phyloP scores from a whole-genome alignment of 2,329 filamentous ascomycete genomes.

The Zopfia rhizophila region DNA sequence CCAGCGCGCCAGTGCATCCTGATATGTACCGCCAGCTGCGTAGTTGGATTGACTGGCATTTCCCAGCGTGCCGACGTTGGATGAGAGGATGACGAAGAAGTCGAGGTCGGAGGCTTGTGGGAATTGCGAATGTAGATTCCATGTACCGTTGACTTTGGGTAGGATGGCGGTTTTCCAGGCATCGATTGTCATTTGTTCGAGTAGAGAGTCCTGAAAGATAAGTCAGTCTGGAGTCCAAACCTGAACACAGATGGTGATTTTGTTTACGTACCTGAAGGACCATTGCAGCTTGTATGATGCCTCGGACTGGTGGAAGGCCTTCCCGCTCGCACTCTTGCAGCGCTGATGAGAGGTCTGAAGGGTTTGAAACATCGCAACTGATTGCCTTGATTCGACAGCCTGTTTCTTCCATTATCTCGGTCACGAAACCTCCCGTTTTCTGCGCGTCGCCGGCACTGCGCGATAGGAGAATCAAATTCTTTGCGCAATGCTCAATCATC shows the following conservation, averaged over 20 bases:
- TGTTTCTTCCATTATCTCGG: not conserved
- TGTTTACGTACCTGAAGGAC: slow-evolving; percentile 17
- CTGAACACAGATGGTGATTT: too few relatives aligned
- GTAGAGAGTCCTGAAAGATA: too few relatives aligned
- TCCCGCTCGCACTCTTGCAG: not conserved
- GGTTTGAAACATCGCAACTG: slow-evolving; percentile 3
- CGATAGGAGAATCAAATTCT: slow-evolving; percentile 32
- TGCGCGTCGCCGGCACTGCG: slow-evolving; percentile 5
- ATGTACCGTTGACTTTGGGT: slow-evolving; percentile 45
- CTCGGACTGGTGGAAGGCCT: slow-evolving; percentile 20
- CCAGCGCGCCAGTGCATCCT: slow-evolving; percentile 29
- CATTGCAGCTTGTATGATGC: slow-evolving; percentile 27
- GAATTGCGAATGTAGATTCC: slow-evolving; percentile 33
- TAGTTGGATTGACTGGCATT: slow-evolving; percentile 15
- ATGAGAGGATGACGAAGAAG: slow-evolving; percentile 21
- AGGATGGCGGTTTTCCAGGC: slow-evolving; percentile 9
- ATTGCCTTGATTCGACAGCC: slow-evolving; percentile 10
- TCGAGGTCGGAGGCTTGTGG: not conserved
- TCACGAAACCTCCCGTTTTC: not conserved
- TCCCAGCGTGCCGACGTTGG: slow-evolving; percentile 14
- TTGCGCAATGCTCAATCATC: slow-evolving; percentile 33
- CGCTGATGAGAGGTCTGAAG: not conserved
- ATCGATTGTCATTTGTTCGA: slow-evolving; percentile 25
- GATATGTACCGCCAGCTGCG: slow-evolving; percentile 12
- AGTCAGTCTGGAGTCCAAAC: too few relatives aligned